Conservation (phyloP, 2,329 filamentous ascomycete genomes). For the Venturia effusa region DNA sequence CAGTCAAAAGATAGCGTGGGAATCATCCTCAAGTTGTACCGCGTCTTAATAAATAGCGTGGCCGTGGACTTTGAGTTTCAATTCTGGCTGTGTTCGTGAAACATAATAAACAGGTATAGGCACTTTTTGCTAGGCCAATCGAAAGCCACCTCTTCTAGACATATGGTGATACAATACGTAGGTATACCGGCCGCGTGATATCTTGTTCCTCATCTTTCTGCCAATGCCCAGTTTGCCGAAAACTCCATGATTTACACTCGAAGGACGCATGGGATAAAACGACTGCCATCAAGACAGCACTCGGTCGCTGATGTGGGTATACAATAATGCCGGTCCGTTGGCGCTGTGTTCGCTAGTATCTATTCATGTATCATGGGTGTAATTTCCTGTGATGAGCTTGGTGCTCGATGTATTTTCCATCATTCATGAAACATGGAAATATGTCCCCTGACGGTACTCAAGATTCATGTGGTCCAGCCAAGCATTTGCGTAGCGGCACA, state of each 20-base stretch:
- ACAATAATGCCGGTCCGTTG: neutral
- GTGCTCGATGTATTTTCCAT: neutral
- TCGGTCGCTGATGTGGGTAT: neutral
- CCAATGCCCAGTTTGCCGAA: neutral
- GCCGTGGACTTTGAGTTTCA: too few relatives aligned
- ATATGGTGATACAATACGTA: neutral
- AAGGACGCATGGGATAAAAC: neutral
- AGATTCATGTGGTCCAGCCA: neutral
- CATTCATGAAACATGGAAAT: neutral
- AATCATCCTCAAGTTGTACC: neutral
- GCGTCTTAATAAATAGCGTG: too few relatives aligned
- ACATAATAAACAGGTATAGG: constrained; percentile 1
- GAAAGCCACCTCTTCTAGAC: neutral
- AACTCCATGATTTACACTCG: neutral
- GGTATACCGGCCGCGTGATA: neutral
- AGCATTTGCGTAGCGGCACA: neutral
- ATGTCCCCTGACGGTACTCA: neutral
- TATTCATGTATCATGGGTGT: neutral
- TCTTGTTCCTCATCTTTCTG: neutral
- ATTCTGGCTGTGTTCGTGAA: neutral
- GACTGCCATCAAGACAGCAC: neutral
- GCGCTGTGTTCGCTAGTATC: neutral
- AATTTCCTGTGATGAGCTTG: neutral
- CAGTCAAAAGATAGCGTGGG: neutral
- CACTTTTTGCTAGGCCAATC: neutral